These are phyloP conservation scores for Pelargonium myrrhifolium DNA, from an alignment of 441 rosid genomes.

Conservation along the genomic window DNA sequence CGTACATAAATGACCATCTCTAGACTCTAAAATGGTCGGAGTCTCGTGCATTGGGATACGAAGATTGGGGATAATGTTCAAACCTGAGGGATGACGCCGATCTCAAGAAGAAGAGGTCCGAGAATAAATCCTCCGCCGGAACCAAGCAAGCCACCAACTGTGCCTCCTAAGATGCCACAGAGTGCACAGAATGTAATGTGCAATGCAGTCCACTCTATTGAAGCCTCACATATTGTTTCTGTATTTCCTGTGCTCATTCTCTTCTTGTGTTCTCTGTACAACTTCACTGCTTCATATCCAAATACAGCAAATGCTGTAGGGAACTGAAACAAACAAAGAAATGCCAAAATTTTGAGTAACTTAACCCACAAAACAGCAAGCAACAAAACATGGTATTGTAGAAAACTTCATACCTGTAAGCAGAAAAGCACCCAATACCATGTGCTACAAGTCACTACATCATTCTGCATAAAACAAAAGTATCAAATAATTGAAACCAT, in stretches of 20 bases:
- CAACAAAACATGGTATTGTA: neutral
- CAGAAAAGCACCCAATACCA: conserved; percentile 72
- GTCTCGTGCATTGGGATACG: too few relatives aligned
- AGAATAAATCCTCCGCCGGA: conserved; percentile 66
- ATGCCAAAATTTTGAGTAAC: neutral
- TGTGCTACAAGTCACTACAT: conserved; percentile 53
- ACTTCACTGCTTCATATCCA: conserved; percentile 44
- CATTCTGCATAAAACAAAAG: conserved; percentile 47
- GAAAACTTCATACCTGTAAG: conserved; percentile 49
- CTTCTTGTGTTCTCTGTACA: conserved; percentile 37
- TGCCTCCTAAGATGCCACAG: conserved; percentile 45
- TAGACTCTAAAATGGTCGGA: too few relatives aligned
- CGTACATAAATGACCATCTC: too few relatives aligned
- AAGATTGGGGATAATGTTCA: neutral
- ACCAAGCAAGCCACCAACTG: conserved; percentile 66
- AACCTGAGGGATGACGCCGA: conserved; percentile 65
- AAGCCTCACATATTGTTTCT: conserved; percentile 24
- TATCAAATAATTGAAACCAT: conserved; percentile 41
- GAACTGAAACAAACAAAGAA: conserved; percentile 33
- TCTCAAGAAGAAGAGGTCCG: conserved; percentile 68
- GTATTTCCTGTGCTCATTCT: conserved; percentile 52
- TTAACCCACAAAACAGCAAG: neutral
- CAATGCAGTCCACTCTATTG: conserved; percentile 22
- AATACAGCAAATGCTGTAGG: conserved; percentile 55
- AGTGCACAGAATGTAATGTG: conserved; percentile 38